Evolutionary conservation across 2,329 filamentous ascomycete genomes (phyloP).

Genomic region (Epichloe gansuensis): DNA sequence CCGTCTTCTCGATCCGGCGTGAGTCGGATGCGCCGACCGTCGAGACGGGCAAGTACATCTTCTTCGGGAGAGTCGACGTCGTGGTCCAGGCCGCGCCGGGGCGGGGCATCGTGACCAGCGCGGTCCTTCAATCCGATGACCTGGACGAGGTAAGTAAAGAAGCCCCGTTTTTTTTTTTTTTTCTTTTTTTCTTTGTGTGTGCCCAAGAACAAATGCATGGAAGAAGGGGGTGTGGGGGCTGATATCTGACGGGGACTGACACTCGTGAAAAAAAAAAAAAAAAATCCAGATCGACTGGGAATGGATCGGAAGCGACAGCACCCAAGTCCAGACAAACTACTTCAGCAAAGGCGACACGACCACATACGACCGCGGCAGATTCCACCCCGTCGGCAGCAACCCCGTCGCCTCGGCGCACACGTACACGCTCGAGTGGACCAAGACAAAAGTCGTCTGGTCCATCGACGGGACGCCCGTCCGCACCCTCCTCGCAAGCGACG

Average conservation of each 20-base stretch:
- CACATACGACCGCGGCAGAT: slow-evolving; percentile 56
- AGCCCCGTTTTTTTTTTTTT: no score
- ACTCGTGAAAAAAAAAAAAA: no score
- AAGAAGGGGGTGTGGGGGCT: no score
- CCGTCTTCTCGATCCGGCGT: slow-evolving; percentile 42
- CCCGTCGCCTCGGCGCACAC: slow-evolving; percentile 45
- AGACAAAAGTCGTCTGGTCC: slow-evolving; percentile 49
- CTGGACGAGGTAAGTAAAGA: not conserved
- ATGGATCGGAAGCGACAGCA: slow-evolving; percentile 57
- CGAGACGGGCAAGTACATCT: slow-evolving; percentile 63
- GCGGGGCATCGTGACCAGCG: slow-evolving; percentile 63
- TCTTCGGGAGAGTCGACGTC: slow-evolving; percentile 67
- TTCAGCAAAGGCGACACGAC: slow-evolving; percentile 62
- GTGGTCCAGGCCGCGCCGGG: slow-evolving; percentile 60
- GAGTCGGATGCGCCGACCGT: slow-evolving; percentile 49
- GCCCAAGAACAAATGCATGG: no score
- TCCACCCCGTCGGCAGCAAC: slow-evolving; percentile 39
- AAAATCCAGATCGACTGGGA: slow-evolving; percentile 61
- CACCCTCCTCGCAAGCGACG: no score
- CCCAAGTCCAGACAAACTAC: slow-evolving; percentile 71
- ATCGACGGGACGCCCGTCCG: slow-evolving; percentile 49
- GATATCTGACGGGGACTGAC: no score
- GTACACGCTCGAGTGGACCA: slow-evolving; percentile 58
- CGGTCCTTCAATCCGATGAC: slow-evolving; percentile 63
- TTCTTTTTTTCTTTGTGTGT: no score